Base-by-base conservation (phyloP, 1,139 yeast genomes). In the Torulaspora globosa region DNA sequence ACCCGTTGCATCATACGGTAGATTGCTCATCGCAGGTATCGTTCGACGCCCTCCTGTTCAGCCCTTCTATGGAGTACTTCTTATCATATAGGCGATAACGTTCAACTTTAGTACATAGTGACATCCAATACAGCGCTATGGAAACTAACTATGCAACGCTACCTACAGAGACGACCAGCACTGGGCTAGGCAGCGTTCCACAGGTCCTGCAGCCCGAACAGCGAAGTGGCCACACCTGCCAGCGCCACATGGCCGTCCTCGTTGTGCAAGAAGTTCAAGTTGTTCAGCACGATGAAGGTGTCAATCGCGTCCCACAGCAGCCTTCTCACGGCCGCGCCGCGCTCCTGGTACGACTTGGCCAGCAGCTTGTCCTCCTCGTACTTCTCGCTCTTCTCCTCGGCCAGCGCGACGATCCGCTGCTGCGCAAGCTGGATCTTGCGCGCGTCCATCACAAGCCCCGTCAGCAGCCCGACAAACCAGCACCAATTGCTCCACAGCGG, bases 221-320 rank as follows among this genome's bases (percentile, higher is more conserved):
- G 51, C 35, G 96, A 84, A 27, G 97, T 88, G 51, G 86, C 71
- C 28, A 84, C 75, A 66, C 97, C 97, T 39, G 94, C 90, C 53
- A 83, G 71, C 41, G 96, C 97, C 46, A 88, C 78, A 41, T 83
- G 75, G 42, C 95, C 95, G 58, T 90, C 97, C 63, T 83, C 80
- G 58, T 77, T 72, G 60, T 74, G 73, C 59, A 84, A 71, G 67
- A 73, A 69, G 50, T 78, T 74, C 67, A 87, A 75, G 41, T 82
- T 77, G 65, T 84, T 81, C 63, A 83, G 71, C 21, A 95, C 95
- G 60, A 89, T 82, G 56, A 84, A 74, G 56, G 79, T 66, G 68
- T 90, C 97, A 55, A 85, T 75, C 12, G 77, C 68, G 65, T 88
- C 95, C 89, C 95, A 86, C 27, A 84, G 68, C 52, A 88, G 71